Base-by-base conservation (phyloP, 1,139 yeast genomes). In the Ogataea hybrid region DNA sequence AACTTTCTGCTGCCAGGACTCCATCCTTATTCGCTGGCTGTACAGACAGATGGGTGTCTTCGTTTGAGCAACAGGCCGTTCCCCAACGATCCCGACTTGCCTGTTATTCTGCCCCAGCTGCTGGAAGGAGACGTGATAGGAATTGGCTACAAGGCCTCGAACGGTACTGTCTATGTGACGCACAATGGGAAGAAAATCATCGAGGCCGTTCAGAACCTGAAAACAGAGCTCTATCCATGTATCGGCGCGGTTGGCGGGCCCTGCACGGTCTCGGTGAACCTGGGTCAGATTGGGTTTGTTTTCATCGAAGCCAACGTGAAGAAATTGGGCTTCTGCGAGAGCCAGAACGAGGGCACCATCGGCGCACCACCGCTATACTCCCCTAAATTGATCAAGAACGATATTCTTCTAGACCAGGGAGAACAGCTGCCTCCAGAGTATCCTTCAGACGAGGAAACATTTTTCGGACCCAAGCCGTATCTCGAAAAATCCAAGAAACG, bases 261-360 rank as follows among this genome's bases (percentile, higher is more conserved):
- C 43, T 78, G 95, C 63, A 73, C 81, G 49, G 75, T 92, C 39
- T 84, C 83, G 54, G 90, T 85, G 11, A 92, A 92, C 61, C 67
- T 92, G 44, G 98, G 98, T 1, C 96, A 89, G 59, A 68, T 81
- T 37, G 98, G 97, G 1, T 92, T 81, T 65, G 96, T 92, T 2
- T 90, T 86, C 70, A 87, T 92, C 45, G 97, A 92, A 63, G 97
- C 97, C 6, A 90, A 92, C 62, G 96, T 88, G 23, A 76, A 88
- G 54, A 90, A 89, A 62, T 87, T 95, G 73, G 96, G 96, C 3
- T 84, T 92, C 53, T 95, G 96, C 21, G 73, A 79, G 12, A 69
- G 72, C 12, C 84, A 85, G 35, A 75, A 78, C 31, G 80, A 69
- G 44, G 92, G 90, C 1, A 73, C 77, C 1, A 71, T 84, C 46